Conservation (phyloP, 371 early-diverging fungal genomes). For the Mortierella sp. region DNA sequence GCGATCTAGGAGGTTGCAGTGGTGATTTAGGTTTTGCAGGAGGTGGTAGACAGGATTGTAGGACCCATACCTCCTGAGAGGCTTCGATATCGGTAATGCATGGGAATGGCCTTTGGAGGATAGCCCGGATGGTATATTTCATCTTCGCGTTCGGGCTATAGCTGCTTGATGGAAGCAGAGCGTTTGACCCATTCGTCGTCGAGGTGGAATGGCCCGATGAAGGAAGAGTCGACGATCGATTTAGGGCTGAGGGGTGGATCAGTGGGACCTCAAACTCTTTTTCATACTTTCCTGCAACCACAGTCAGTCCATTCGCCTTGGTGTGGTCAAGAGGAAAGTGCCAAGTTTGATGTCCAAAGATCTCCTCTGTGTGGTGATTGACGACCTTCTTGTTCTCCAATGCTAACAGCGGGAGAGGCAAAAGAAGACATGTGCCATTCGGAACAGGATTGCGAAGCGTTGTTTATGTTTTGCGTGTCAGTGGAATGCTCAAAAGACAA, state of each 20-base stretch:
- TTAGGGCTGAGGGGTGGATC: slow-evolving; percentile 19
- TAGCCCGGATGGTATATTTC: slow-evolving; percentile 45
- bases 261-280: slow-evolving; percentile 43
- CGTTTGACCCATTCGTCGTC: slow-evolving; percentile 2
- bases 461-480: neutral
- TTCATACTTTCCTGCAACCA: slow-evolving; percentile 38
- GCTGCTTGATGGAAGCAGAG: slow-evolving; percentile 41
- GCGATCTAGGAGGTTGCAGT: slow-evolving; percentile 1
- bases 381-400: slow-evolving; percentile 49
- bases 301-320: slow-evolving; percentile 26
- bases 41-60: slow-evolving; percentile 36
- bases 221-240: slow-evolving; percentile 2
- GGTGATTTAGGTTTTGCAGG: slow-evolving; percentile 3
- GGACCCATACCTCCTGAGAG: slow-evolving; percentile 49
- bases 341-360: slow-evolving; percentile 43
- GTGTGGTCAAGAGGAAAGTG: slow-evolving; percentile 44
- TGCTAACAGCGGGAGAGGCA: slow-evolving; percentile 6
- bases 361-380: slow-evolving; percentile 41
- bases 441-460: neutral
- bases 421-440: slow-evolving; percentile 1
- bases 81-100: slow-evolving; percentile 38
- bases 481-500: neutral
- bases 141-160: slow-evolving; percentile 31
- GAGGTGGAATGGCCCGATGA: neutral
- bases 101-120: slow-evolving; percentile 46